These are phyloP conservation scores for Pichia sp. DNA, from an alignment of 1,139 yeast species.

Conservation along the genomic window DNA sequence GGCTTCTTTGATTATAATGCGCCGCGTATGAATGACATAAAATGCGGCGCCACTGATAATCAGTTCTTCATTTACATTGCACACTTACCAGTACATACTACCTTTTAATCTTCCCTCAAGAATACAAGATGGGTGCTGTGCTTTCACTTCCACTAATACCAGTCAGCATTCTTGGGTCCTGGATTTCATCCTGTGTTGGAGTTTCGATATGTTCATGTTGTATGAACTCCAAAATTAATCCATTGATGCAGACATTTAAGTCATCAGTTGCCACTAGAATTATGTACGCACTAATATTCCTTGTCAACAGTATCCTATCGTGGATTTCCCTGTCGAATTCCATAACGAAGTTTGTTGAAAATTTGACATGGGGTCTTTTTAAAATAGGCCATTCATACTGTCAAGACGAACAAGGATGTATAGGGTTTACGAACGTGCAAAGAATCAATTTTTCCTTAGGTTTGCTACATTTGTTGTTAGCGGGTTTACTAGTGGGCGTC, in stretches of 20 bases:
- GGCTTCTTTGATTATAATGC: too few species aligned
- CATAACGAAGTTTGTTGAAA: slow-evolving; percentile 66
- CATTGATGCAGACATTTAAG: slow-evolving; percentile 53
- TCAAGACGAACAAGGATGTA: slow-evolving; percentile 70
- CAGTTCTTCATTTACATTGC: too few species aligned
- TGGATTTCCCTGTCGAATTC: slow-evolving; percentile 90
- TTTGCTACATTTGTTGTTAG: slow-evolving; percentile 63
- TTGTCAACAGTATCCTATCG: slow-evolving; percentile 72
- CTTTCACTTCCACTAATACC: slow-evolving; percentile 65
- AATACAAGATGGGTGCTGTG: slow-evolving; percentile 64
- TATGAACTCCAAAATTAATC: slow-evolving; percentile 33
- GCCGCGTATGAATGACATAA: too few species aligned
- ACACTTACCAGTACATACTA: too few species aligned
- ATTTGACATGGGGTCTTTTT: slow-evolving; percentile 61
- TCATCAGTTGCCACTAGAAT: slow-evolving; percentile 76
- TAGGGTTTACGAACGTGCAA: slow-evolving; percentile 89
- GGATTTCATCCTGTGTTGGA: slow-evolving; percentile 75
- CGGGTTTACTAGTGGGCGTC: slow-evolving; percentile 60
- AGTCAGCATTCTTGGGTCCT: slow-evolving; percentile 51
- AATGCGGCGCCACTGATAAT: too few species aligned
- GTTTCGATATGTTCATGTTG: slow-evolving; percentile 72
- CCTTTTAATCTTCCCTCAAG: too few species aligned
- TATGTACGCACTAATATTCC: slow-evolving; percentile 72
- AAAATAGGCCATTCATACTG: slow-evolving; percentile 52
- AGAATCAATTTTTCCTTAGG: slow-evolving; percentile 88